phyloP scores from a whole-genome alignment of 805 yeast species.

The Candida fluviatilis region DNA sequence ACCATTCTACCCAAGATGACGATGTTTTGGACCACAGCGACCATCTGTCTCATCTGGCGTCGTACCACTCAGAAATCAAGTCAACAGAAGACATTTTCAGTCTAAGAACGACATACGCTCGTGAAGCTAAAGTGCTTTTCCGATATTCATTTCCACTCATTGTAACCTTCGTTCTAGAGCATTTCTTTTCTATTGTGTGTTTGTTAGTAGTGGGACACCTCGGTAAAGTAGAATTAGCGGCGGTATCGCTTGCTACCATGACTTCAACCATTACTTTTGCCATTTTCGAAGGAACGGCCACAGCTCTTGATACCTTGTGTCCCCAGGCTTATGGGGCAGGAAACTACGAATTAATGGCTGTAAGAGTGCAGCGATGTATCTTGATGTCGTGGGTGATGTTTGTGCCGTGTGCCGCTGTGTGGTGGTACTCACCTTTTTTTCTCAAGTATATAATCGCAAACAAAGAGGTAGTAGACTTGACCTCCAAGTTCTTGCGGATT shows the following conservation, averaged over 20 bases:
- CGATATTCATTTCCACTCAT: slow-evolving; percentile 37
- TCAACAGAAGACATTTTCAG: slow-evolving; percentile 28
- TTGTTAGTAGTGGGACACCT: slow-evolving; percentile 42
- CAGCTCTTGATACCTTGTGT: slow-evolving; percentile 42
- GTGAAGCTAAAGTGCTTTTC: slow-evolving; percentile 25
- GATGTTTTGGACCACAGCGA: slow-evolving; percentile 12
- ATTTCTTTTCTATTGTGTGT: slow-evolving; percentile 40
- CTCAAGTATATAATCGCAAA: slow-evolving; percentile 29
- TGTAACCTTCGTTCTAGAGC: slow-evolving; percentile 40
- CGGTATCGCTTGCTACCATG: slow-evolving; percentile 43
- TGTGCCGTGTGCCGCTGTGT: slow-evolving; percentile 35
- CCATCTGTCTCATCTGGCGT: slow-evolving; percentile 7
- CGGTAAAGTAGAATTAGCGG: slow-evolving; percentile 43
- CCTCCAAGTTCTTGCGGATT: slow-evolving; percentile 31
- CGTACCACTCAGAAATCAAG: slow-evolving; percentile 1
- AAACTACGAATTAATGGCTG: slow-evolving; percentile 32
- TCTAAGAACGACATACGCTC: slow-evolving; percentile 21
- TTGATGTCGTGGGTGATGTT: slow-evolving; percentile 29
- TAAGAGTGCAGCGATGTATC: slow-evolving; percentile 36
- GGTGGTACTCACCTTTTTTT: slow-evolving; percentile 35
- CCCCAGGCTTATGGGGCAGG: slow-evolving; percentile 46
- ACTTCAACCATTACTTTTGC: slow-evolving; percentile 42
- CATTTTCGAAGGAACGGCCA: slow-evolving; percentile 43
- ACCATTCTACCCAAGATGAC: slow-evolving; percentile 17
- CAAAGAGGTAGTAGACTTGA: slow-evolving; percentile 30